Percentiles rank a stretch among this genome's conserved stretches.
These are phyloP conservation scores for Penicillium argentinense DNA, from an alignment of 495 filamentous ascomycete species.

Conservation along the genomic window DNA sequence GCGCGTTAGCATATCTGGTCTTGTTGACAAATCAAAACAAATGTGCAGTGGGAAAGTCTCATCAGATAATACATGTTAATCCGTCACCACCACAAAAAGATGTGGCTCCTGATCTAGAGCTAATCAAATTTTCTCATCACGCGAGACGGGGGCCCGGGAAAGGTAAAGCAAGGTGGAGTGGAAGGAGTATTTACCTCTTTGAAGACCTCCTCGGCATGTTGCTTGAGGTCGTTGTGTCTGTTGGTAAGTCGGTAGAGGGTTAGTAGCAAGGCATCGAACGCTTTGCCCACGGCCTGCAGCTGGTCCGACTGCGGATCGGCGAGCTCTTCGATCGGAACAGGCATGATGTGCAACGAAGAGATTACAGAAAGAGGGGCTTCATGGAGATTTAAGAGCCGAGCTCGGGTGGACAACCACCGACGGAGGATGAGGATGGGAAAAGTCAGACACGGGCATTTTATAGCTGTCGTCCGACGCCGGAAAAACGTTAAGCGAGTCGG, in stretches of 20 bases:
- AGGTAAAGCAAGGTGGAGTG: constrained; percentile 6
- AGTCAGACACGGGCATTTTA: constrained; percentile 21
- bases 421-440: constrained; percentile 12
- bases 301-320: constrained; percentile 35
- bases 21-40: constrained; percentile 8
- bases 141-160: constrained; percentile 29
- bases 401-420: constrained; percentile 13
- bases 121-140: constrained; percentile 55
- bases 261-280: constrained; percentile 51
- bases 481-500: constrained; percentile 46
- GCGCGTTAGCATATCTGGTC: constrained; percentile 19
- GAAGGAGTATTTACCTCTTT: constrained; percentile 45
- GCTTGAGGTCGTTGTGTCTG: constrained; percentile 45
- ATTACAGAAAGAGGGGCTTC: constrained; percentile 25
- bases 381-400: constrained; percentile 8
- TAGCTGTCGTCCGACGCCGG: constrained; percentile 15
- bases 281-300: constrained; percentile 43
- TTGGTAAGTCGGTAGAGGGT: constrained; percentile 46
- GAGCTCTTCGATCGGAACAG: constrained; percentile 35
- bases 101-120: constrained; percentile 62
- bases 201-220: constrained; percentile 41
- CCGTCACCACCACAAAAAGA: constrained; percentile 49
- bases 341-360: constrained; percentile 30
- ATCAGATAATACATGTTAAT: constrained; percentile 55
- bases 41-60: constrained; percentile 26